Percentiles rank a stretch among this genome's conserved stretches.
Conservation (phyloP, 1,284 basidiomycete genomes). For the Ganoderma meredithae region DNA sequence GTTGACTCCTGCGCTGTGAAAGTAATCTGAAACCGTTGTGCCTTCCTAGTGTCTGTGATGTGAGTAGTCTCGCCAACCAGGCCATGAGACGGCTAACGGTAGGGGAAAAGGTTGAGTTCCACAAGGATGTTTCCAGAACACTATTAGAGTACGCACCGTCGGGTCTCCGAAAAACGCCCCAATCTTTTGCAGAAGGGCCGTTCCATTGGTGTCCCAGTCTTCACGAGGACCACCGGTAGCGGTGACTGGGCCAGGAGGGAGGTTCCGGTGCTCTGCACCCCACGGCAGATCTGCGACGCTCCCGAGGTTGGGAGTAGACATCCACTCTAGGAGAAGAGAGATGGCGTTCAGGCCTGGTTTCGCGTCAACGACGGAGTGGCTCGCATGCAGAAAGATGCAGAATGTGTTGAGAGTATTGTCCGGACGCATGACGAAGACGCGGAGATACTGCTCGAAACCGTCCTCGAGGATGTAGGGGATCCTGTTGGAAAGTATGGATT, state of each 20-base stretch:
- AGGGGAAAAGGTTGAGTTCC: not conserved
- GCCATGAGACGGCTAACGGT: not conserved
- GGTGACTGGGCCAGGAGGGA: constrained; percentile 22
- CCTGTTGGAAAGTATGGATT: not conserved
- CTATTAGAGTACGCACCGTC: not conserved
- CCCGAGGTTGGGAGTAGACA: not conserved
- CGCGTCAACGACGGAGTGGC: constrained; percentile 9
- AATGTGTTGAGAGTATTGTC: constrained; percentile 3
- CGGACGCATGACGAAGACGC: constrained; percentile 1
- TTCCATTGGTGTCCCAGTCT: constrained; percentile 18
- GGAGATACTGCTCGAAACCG: constrained; percentile 3
- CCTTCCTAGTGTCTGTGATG: not conserved
- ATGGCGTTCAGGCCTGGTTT: not conserved
- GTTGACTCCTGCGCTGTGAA: not conserved
- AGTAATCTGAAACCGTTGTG: constrained; percentile 1
- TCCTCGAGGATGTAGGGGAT: not conserved
- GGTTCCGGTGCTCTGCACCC: constrained; percentile 23
- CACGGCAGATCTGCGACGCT: constrained; percentile 13
- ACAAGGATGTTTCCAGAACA: not conserved
- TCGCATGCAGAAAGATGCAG: not conserved
- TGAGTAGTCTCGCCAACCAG: not conserved
- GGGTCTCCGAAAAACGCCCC: not conserved
- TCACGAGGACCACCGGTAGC: constrained; percentile 21
- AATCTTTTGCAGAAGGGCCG: not conserved
- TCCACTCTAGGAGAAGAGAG: constrained; percentile 1